These are phyloP conservation scores for Fraxinus ornus DNA, from an alignment of 305 asterid species.

Conservation along the genomic window DNA sequence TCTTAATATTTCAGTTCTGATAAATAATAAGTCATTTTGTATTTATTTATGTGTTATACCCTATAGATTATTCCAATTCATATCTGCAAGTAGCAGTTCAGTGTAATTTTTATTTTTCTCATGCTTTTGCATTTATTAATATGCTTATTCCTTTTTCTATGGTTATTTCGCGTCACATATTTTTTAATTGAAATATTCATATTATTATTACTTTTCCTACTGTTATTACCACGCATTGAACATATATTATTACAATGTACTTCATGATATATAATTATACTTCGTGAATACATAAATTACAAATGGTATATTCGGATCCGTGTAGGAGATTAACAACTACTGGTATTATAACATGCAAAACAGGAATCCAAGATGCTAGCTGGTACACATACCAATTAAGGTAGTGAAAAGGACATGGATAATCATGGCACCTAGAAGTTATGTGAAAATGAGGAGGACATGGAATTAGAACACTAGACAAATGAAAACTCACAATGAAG, in stretches of 20 bases:
- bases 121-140: neutral
- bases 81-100: neutral
- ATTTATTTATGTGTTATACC: neutral
- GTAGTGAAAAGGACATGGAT: neutral
- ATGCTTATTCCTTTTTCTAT: neutral
- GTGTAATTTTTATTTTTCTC: neutral
- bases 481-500: neutral
- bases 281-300: neutral
- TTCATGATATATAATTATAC: neutral
- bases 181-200: neutral
- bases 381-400: neutral
- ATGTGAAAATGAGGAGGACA: neutral
- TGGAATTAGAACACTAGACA: neutral
- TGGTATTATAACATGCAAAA: neutral
- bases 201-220: neutral
- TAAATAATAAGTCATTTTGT: neutral
- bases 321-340: neutral
- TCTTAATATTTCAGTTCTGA: neutral
- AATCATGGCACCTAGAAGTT: neutral
- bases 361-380: neutral
- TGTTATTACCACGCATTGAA: neutral
- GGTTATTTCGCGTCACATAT: neutral
- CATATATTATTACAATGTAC: neutral
- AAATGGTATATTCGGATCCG: neutral
- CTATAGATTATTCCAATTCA: neutral